Conservation (phyloP, 345 rosid species). For the Eucalyptus regnans region DNA sequence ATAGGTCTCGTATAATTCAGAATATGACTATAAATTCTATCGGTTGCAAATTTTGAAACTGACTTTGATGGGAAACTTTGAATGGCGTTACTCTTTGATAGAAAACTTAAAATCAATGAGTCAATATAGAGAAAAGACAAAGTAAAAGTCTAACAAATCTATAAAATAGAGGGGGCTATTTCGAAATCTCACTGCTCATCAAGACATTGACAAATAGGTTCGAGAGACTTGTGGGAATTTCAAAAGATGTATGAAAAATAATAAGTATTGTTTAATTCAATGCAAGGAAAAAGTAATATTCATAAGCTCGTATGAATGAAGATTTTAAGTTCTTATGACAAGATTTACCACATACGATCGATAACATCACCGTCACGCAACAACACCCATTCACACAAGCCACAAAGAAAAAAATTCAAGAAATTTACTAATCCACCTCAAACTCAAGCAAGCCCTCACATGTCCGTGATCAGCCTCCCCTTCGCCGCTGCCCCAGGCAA, state of each 20-base stretch:
- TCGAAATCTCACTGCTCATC: background rate
- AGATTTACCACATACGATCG: background rate
- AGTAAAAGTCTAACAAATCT: background rate
- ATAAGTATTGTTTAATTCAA: background rate
- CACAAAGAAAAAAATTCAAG: background rate
- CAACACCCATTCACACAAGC: background rate
- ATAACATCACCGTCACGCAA: background rate
- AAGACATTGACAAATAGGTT: background rate
- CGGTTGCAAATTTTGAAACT: background rate
- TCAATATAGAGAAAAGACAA: background rate
- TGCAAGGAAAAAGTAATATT: background rate
- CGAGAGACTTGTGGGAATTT: background rate
- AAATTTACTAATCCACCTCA: background rate
- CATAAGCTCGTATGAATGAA: background rate
- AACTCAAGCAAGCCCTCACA: background rate
- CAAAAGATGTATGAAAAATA: background rate
- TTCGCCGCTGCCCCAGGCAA: background rate
- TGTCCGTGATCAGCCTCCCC: background rate
- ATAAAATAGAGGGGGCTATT: background rate
- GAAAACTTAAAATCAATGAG: background rate
- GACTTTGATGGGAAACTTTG: no score
- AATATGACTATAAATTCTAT: background rate
- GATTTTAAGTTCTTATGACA: background rate
- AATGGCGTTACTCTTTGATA: background rate
- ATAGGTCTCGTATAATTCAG: background rate